Conservation (phyloP, 768 basidiomycete genomes). For the Lactarius hatsudake region DNA sequence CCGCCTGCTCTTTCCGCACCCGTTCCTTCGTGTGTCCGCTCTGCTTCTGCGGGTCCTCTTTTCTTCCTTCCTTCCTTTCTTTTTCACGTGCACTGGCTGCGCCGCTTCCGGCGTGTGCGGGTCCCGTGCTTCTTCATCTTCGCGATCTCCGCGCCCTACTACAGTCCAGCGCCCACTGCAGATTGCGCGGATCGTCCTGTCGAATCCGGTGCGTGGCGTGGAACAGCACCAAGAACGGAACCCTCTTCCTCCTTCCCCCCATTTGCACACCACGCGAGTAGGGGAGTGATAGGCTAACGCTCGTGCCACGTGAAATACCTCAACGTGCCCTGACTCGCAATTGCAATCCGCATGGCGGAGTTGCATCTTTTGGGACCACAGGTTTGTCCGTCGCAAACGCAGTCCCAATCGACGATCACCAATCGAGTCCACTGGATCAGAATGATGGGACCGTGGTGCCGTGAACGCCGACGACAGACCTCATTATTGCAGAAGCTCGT, state of each 20-base stretch:
- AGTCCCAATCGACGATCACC: background rate
- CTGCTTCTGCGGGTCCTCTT: background rate
- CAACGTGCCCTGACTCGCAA: background rate
- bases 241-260: background rate
- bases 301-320: conserved; percentile 1
- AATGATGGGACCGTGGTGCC: background rate
- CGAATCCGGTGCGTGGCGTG: background rate
- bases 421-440: background rate
- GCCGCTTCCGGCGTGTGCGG: conserved; percentile 20
- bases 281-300: conserved; percentile 10
- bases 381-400: background rate
- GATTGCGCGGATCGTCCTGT: conserved; percentile 22
- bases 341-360: background rate
- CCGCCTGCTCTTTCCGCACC: background rate
- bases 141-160: conserved; percentile 16
- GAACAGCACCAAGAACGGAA: conserved; percentile 17
- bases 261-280: conserved; percentile 7
- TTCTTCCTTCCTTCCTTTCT: background rate
- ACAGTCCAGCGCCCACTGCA: conserved; percentile 5
- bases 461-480: background rate
- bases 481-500: background rate
- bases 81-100: conserved; percentile 16
- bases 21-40: background rate
- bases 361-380: background rate
- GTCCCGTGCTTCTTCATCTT: conserved; percentile 20